Conservation (phyloP, 192 early-diverging fungal genomes). For the Helicostylum pulchrum region DNA sequence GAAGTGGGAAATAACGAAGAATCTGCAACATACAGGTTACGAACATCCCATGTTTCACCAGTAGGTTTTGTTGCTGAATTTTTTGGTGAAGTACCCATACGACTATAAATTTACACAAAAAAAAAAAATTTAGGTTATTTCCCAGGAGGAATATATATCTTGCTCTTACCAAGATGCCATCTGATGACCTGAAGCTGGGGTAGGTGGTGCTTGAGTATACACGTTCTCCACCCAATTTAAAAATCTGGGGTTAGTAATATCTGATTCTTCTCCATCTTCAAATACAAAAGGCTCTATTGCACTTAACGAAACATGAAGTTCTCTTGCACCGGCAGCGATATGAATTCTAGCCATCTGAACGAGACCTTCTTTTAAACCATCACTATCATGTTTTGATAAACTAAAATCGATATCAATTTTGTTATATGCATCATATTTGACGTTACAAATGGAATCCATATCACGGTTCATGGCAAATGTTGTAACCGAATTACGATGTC, state of each 20-base stretch:
- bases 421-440: slow-evolving; percentile 42
- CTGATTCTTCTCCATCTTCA: slow-evolving; percentile 22
- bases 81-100: slow-evolving; percentile 52
- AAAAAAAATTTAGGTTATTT: neutral
- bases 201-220: slow-evolving; percentile 25
- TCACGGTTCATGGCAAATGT: slow-evolving; percentile 60
- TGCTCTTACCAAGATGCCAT: slow-evolving; percentile 55
- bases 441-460: slow-evolving; percentile 47
- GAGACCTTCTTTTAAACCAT: slow-evolving; percentile 43
- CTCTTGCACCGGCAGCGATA: slow-evolving; percentile 60
- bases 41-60: slow-evolving; percentile 66
- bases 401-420: slow-evolving; percentile 47
- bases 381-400: slow-evolving; percentile 50
- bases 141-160: neutral
- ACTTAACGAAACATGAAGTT: slow-evolving; percentile 48
- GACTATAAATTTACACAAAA: slow-evolving; percentile 31
- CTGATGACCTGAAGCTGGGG: slow-evolving; percentile 56
- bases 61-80: slow-evolving; percentile 55
- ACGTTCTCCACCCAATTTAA: slow-evolving; percentile 28
- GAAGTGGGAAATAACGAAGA: slow-evolving; percentile 65
- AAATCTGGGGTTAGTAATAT: slow-evolving; percentile 29
- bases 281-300: slow-evolving; percentile 36
- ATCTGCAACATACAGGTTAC: slow-evolving; percentile 67
- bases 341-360: slow-evolving; percentile 45
- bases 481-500: slow-evolving; percentile 44